phyloP scores from a whole-genome alignment of 2,329 filamentous ascomycete species.

The Metarhizium humberi region DNA sequence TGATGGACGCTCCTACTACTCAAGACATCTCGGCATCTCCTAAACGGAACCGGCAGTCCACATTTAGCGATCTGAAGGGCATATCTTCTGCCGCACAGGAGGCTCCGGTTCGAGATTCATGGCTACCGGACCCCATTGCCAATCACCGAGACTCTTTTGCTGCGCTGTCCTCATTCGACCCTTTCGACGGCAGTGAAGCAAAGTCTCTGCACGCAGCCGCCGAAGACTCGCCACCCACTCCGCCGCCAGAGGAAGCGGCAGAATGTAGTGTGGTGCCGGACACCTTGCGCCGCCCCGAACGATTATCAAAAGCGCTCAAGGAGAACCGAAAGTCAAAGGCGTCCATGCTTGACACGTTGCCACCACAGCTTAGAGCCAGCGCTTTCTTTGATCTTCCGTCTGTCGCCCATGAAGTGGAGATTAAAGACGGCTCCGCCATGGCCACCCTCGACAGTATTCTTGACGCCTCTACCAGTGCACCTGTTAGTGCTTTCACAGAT shows the following conservation, averaged over 20 bases:
- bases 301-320: conserved; percentile 20
- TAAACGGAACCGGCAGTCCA: conserved; percentile 13
- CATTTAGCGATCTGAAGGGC: conserved; percentile 11
- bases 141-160: conserved; percentile 26
- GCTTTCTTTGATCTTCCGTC: conserved; percentile 75
- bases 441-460: conserved; percentile 85
- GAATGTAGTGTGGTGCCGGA: conserved; percentile 11
- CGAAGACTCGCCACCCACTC: conserved; percentile 4
- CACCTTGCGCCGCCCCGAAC: conserved; percentile 23
- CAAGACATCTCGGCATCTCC: conserved; percentile 1
- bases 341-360: conserved; percentile 37
- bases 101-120: conserved; percentile 19
- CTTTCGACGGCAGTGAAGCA: conserved; percentile 10
- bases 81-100: conserved; percentile 10
- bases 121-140: conserved; percentile 38
- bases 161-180: conserved; percentile 19
- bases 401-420: conserved; percentile 37
- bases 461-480: conserved; percentile 78
- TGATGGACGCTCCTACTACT: conserved; percentile 26
- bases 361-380: conserved; percentile 81
- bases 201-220: conserved; percentile 8
- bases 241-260: conserved; percentile 9
- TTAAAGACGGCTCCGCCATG: conserved; percentile 74
- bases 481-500: conserved; percentile 85
- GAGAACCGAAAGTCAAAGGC: conserved; percentile 25